Percentiles rank a stretch among this genome's conserved stretches.
phyloP scores from a whole-genome alignment of 2,329 filamentous ascomycete species.

The Ceratocystis ficicola region DNA sequence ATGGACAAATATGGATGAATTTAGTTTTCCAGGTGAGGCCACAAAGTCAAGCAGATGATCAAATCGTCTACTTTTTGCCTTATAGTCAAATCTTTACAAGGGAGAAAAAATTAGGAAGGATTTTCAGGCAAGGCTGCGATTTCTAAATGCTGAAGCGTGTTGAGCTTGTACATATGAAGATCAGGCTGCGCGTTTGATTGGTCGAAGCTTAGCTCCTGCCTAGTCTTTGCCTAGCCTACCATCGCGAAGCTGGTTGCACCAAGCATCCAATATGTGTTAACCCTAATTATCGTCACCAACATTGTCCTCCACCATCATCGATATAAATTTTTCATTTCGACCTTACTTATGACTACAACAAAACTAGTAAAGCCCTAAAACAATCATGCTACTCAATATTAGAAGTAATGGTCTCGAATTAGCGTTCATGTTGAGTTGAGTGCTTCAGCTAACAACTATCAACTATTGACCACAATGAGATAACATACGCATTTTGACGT shows the following conservation, averaged over 20 bases:
- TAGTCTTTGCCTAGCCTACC: background rate
- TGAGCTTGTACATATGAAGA: background rate
- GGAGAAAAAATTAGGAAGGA: background rate
- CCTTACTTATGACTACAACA: too few species aligned
- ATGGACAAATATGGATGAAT: background rate
- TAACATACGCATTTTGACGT: too few species aligned
- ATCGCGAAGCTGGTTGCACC: background rate
- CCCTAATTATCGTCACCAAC: too few species aligned
- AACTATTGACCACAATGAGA: too few species aligned
- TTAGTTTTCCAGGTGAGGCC: background rate
- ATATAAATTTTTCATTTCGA: too few species aligned
- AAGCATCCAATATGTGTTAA: background rate
- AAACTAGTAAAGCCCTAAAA: too few species aligned
- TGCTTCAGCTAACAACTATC: too few species aligned
- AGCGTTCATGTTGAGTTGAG: too few species aligned
- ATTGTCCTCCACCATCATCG: too few species aligned
- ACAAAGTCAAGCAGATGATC: background rate
- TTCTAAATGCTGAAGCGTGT: background rate
- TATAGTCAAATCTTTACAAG: background rate
- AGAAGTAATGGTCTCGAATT: too few species aligned
- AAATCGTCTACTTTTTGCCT: background rate
- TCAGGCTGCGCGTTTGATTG: background rate
- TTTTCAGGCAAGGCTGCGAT: slow-evolving; percentile 3
- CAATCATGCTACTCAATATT: too few species aligned
- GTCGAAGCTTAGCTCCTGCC: background rate